These are phyloP conservation scores for Trifolium repens DNA, from an alignment of 306 rosid species.

Conservation along the genomic window DNA sequence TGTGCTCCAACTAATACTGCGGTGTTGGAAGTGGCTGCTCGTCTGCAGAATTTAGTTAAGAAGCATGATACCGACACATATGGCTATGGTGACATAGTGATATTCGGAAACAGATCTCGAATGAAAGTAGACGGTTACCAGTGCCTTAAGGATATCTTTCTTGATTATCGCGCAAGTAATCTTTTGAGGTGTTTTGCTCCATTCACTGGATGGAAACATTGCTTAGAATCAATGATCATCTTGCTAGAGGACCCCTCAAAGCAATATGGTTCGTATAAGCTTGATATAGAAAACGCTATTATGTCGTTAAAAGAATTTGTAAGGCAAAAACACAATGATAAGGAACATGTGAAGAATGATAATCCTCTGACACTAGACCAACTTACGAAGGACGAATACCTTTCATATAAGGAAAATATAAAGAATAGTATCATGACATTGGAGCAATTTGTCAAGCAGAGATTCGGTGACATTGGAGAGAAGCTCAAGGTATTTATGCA, in stretches of 20 bases:
- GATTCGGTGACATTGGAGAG: slow-evolving; percentile 13
- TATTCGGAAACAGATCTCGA: slow-evolving; percentile 52
- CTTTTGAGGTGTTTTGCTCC: slow-evolving; percentile 43
- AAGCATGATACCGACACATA: slow-evolving; percentile 30
- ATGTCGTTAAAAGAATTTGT: slow-evolving; percentile 36
- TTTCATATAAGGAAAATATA: slow-evolving; percentile 24
- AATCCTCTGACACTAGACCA: slow-evolving; percentile 41
- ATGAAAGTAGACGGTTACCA: slow-evolving; percentile 42
- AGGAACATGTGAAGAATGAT: neutral
- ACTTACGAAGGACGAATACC: slow-evolving; percentile 36
- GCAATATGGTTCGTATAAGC: slow-evolving; percentile 43
- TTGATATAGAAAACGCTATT: neutral
- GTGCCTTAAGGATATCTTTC: slow-evolving; percentile 40
- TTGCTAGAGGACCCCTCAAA: slow-evolving; percentile 44
- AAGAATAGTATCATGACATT: slow-evolving; percentile 29
- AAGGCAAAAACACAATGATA: neutral
- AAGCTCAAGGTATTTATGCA: slow-evolving; percentile 34
- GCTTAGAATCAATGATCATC: slow-evolving; percentile 41
- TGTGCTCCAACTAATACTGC: slow-evolving; percentile 76
- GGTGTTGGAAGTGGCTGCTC: slow-evolving; percentile 51
- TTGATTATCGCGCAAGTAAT: slow-evolving; percentile 36
- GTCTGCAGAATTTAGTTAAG: slow-evolving; percentile 38
- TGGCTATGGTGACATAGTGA: slow-evolving; percentile 54
- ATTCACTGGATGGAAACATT: slow-evolving; percentile 43
- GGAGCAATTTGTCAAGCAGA: slow-evolving; percentile 45